Base-by-base conservation (phyloP, 2,329 filamentous ascomycete species). In the Colletotrichum sp. region DNA sequence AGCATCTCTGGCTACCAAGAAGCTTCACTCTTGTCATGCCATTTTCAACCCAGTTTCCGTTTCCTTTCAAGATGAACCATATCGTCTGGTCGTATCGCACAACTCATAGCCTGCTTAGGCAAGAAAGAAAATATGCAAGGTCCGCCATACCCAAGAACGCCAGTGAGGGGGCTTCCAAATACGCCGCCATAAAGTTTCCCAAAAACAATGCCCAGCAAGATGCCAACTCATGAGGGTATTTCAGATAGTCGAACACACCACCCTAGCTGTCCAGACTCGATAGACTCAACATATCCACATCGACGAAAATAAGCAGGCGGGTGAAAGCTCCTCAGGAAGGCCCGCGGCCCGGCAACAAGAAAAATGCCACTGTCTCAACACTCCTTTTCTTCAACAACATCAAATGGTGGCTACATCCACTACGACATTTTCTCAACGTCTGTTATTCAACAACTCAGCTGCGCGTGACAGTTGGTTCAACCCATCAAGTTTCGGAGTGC, bases 381-480 rank as follows among this genome's bases (percentile, higher is more conserved):
- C 6, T 36, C 30, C 26, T 8, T 59, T 39, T 66, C 8, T 26
- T 28, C 65, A 24, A 24, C 6, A 6, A 21, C 16, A 8, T 24
- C 32, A 28, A 30, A 10, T 3, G 7, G 24, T 36, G 15, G 32
- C 30, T n/a, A 15, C 49, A n/a, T 79, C 28, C 12, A 10, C 9
- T 24, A 8, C 7, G 24, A 16, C 15, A 18, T 28, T 15, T 36
- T 12, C 44, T 18, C 72, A 55, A 34, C 52, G 39, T 68, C 86
- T 84, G 57, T 87, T 87, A 73, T 89, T 89, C 52, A 92, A 89
- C 76, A 93, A 90, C 78, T 92, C 91, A 36, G 91, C 90, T 12
- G 91, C 91, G 76, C 86, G 87, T 3, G 93, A 81, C 13, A 93
- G 83, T 8, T 91, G 91, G 75, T 87, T 91, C 83, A 93, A 90